Conservation (phyloP, 1,139 yeast species). For the Kurtzmaniella natalensis region DNA sequence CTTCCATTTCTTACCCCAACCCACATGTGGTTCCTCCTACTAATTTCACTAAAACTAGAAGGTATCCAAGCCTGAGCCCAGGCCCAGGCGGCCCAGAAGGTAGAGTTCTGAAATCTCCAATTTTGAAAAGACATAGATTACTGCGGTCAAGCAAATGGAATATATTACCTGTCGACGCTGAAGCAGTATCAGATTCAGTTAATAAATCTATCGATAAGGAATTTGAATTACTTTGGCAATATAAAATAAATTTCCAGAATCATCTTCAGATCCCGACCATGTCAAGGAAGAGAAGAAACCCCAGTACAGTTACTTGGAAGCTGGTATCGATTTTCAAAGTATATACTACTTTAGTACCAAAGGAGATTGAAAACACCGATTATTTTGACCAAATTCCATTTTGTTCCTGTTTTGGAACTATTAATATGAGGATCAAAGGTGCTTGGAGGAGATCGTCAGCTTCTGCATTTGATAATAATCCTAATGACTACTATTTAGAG, state of each 20-base stretch:
- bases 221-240: constrained; percentile 9
- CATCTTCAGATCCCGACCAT: constrained; percentile 1
- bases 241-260: constrained; percentile 2
- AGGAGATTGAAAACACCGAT: constrained; percentile 18
- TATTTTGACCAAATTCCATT: constrained; percentile 23
- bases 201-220: constrained; percentile 17
- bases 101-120: too few species aligned
- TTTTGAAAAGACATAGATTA: too few species aligned
- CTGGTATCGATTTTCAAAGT: constrained; percentile 36
- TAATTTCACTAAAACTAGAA: too few species aligned
- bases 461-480: too few species aligned
- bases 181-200: constrained; percentile 14
- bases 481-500: too few species aligned
- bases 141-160: too few species aligned
- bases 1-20: too few species aligned
- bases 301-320: constrained; percentile 25
- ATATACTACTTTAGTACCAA: constrained; percentile 28
- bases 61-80: too few species aligned
- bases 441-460: constrained; percentile 26
- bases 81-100: too few species aligned
- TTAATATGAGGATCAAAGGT: constrained; percentile 34
- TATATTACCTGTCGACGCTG: background rate
- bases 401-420: constrained; percentile 34
- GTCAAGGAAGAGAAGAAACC: constrained; percentile 17
- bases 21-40: too few species aligned